Percentiles rank a stretch among this genome's conserved stretches.
Evolutionary conservation across 1,139 yeast species (phyloP).

Genomic region (Diutina sp.): DNA sequence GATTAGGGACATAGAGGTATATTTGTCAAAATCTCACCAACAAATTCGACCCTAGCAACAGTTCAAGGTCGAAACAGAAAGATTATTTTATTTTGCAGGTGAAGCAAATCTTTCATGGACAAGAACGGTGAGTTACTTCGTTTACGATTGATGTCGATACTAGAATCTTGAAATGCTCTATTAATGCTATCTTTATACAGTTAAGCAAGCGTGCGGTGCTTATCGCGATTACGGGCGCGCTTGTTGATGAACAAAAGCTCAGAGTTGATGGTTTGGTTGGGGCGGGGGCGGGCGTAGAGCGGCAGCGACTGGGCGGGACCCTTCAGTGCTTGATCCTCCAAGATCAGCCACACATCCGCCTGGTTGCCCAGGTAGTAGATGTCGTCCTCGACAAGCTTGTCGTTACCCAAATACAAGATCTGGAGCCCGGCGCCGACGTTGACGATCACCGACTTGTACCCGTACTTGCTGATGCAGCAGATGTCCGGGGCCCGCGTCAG

Average conservation of each 20-base stretch:
- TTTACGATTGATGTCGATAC: no score
- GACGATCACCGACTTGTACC: constrained; percentile 65
- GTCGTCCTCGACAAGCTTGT: constrained; percentile 29
- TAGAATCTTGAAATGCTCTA: background rate
- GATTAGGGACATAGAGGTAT: no score
- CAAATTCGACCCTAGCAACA: no score
- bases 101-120: no score
- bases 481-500: constrained; percentile 14
- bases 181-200: background rate
- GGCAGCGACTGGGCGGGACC: constrained; percentile 7
- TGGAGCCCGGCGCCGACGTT: constrained; percentile 64
- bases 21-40: no score
- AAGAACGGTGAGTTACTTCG: no score
- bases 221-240: constrained; percentile 18
- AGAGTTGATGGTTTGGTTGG: constrained; percentile 10
- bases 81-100: no score
- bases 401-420: constrained; percentile 60
- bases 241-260: constrained; percentile 38
- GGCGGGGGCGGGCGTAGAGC: background rate
- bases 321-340: constrained; percentile 9
- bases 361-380: constrained; percentile 24
- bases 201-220: background rate
- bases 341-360: constrained; percentile 8
- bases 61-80: no score
- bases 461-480: constrained; percentile 42